A percentile compares a stretch with the other conserved stretches of the same genome.
Evolutionary conservation across 1,284 basidiomycete genomes (phyloP).

Genomic region (Veloporphyrellus conicus): DNA sequence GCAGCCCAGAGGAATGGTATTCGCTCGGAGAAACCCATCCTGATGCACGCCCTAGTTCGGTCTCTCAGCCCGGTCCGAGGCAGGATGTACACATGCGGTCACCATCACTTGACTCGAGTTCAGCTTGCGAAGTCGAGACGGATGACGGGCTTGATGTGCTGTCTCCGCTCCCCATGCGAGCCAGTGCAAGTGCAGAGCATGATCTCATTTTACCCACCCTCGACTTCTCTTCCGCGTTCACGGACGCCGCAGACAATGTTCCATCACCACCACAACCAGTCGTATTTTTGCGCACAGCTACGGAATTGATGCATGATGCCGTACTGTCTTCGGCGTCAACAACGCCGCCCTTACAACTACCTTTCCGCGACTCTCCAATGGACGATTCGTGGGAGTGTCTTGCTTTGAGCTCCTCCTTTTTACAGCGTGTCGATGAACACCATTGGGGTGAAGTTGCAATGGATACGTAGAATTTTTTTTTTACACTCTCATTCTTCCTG

Average conservation of each 20-base stretch:
- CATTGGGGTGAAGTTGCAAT: neutral
- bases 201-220: constrained; percentile 64
- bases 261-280: constrained; percentile 15
- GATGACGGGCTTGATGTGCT: constrained; percentile 2
- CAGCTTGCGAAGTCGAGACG: constrained; percentile 5
- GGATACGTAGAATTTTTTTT: neutral
- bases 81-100: constrained; percentile 1
- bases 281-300: constrained; percentile 23
- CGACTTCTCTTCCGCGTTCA: constrained; percentile 50
- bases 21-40: constrained; percentile 52
- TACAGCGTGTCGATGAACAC: constrained; percentile 8
- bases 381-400: constrained; percentile 22
- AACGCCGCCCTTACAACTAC: neutral
- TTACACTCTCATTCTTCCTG: too few relatives aligned
- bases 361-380: neutral
- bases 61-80: neutral
- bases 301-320: constrained; percentile 21
- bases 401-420: constrained; percentile 21
- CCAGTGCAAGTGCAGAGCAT: constrained; percentile 27
- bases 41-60: constrained; percentile 2
- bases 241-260: constrained; percentile 4
- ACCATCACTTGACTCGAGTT: neutral
- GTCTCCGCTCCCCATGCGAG: constrained; percentile 6
- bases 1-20: constrained; percentile 69
- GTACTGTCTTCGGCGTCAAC: constrained; percentile 1